Evolutionary conservation across 1,284 basidiomycete species (phyloP).

Genomic region (Sanghuangporus weigelae): DNA sequence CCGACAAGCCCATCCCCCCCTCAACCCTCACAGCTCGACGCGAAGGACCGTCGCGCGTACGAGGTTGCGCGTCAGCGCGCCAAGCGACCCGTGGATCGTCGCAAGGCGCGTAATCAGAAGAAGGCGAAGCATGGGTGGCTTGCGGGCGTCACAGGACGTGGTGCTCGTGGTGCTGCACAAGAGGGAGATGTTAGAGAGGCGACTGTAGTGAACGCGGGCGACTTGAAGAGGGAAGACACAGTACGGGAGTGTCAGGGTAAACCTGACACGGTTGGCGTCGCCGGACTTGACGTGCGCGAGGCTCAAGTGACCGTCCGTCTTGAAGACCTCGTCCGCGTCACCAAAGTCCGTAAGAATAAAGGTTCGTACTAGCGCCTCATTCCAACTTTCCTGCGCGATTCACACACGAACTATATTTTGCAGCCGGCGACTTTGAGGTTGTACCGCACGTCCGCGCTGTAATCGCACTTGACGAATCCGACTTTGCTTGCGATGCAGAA

Average conservation of each 20-base stretch:
- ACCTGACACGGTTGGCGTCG: not conserved
- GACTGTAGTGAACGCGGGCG: not conserved
- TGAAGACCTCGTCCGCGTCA: constrained; percentile 9
- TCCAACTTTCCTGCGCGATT: not conserved
- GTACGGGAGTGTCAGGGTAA: not conserved
- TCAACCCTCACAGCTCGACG: not conserved
- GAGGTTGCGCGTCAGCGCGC: constrained; percentile 11
- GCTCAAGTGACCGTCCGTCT: not conserved
- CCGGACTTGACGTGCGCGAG: not conserved
- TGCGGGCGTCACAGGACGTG: not conserved
- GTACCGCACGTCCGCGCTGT: constrained; percentile 13
- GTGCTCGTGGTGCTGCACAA: not conserved
- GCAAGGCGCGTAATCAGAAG: constrained; percentile 13
- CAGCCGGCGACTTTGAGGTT: constrained; percentile 15
- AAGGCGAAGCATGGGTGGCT: not conserved
- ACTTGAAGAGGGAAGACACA: not conserved
- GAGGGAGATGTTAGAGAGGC: not conserved
- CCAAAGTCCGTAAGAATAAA: constrained; percentile 15
- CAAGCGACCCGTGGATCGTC: constrained; percentile 9
- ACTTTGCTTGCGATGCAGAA: not conserved
- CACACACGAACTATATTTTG: not conserved
- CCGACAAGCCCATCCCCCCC: not conserved
- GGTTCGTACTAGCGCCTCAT: not conserved
- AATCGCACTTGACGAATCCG: constrained; percentile 15
- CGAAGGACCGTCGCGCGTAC: constrained; percentile 12